Evolutionary conservation across 306 rosid species (phyloP).

Genomic region (Prunus dulcis): DNA sequence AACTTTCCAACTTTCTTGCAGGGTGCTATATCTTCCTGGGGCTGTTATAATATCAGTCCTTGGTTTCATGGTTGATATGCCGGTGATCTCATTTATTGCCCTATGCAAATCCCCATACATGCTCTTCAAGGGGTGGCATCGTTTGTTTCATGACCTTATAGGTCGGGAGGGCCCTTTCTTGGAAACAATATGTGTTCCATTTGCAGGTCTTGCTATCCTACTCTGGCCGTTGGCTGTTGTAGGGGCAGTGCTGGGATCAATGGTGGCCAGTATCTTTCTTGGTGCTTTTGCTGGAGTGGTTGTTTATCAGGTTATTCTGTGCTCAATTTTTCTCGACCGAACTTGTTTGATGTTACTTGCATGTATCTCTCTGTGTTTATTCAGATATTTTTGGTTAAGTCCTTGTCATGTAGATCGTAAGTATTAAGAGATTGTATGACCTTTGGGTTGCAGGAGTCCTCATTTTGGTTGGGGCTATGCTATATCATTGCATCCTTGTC

Average conservation of each 20-base stretch:
- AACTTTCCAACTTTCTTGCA: slow-evolving; percentile 32
- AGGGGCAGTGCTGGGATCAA: slow-evolving; percentile 70
- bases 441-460: slow-evolving; percentile 72
- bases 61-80: slow-evolving; percentile 68
- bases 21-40: slow-evolving; percentile 76
- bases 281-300: slow-evolving; percentile 85
- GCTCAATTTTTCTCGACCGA: neutral
- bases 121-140: slow-evolving; percentile 93
- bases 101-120: slow-evolving; percentile 71
- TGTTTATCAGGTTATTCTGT: slow-evolving; percentile 66
- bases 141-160: slow-evolving; percentile 91
- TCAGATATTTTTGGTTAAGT: neutral
- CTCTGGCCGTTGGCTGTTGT: slow-evolving; percentile 95
- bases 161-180: slow-evolving; percentile 99
- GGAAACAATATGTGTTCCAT: slow-evolving; percentile 96
- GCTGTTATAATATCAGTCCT: slow-evolving; percentile 60
- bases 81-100: slow-evolving; percentile 70
- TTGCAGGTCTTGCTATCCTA: slow-evolving; percentile 93
- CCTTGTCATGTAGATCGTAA: neutral
- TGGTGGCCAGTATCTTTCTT: slow-evolving; percentile 62
- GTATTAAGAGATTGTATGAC: slow-evolving; percentile 21
- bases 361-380: neutral
- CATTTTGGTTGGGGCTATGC: slow-evolving; percentile 58
- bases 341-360: neutral
- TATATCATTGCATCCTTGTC: slow-evolving; percentile 74